Conservation (phyloP, 352 stramenopile species). For the Aphanomyces euteiches region DNA sequence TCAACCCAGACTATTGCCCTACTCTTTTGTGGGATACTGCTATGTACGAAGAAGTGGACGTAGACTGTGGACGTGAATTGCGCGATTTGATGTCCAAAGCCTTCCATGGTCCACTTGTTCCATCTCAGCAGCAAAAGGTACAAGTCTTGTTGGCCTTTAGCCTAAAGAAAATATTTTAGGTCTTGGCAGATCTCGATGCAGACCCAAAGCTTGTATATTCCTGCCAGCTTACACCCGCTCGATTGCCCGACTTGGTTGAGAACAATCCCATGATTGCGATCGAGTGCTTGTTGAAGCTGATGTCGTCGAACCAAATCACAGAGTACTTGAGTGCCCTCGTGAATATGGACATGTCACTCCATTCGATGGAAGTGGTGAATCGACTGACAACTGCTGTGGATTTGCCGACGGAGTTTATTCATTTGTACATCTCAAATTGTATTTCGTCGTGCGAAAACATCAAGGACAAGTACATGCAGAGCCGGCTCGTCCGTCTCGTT, state of each 20-base stretch:
- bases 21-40: conserved; percentile 87
- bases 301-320: conserved; percentile 89
- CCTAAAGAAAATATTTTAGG: conserved; percentile 22
- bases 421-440: conserved; percentile 98
- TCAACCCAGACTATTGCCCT: conserved; percentile 89
- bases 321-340: conserved; percentile 96
- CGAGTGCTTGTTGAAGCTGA: conserved; percentile 92
- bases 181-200: conserved; percentile 83
- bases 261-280: conserved; percentile 98
- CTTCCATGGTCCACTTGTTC: conserved; percentile 85
- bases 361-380: conserved; percentile 98
- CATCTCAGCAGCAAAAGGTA: conserved; percentile 83
- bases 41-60: conserved; percentile 81
- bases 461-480: conserved; percentile 98
- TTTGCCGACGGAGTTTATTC: conserved; percentile 96
- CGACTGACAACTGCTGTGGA: conserved; percentile 88
- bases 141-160: too few species aligned
- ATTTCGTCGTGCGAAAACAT: conserved; percentile 98
- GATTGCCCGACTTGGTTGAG: conserved; percentile 95
- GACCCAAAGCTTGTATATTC: conserved; percentile 90
- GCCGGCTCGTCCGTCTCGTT: conserved; percentile 95
- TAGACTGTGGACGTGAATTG: conserved; percentile 69
- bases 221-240: conserved; percentile 90
- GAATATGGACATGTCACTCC: conserved; percentile 98
- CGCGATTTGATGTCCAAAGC: conserved; percentile 88